Evolutionary conservation across 192 early-diverging fungal genomes (phyloP), one percentile per base, ranked within the genome.

Genomic region (Rhizophagus sp.): DNA sequence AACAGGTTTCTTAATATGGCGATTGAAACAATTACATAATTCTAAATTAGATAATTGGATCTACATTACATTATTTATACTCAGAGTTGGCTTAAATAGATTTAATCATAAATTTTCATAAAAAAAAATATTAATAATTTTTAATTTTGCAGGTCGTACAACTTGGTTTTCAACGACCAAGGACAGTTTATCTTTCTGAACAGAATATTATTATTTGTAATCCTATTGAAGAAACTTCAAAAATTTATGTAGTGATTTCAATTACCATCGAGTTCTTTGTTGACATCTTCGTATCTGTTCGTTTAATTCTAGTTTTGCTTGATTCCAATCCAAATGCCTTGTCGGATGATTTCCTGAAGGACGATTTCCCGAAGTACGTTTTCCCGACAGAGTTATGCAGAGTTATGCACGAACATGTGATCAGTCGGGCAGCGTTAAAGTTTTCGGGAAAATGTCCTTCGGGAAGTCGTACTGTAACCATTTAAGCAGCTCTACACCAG

Each of bases 251-350:
- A 74, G 3, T 17, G 24, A 44, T 9, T 17, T 50, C 19, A 17
- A 0, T 61, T 2, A 17, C 17, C 13, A 33, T 68, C 19, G 77
- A 79, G 9, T 36, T 67, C n/a, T 1, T 34, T 15, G 69, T 79
- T 61, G 65, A 79, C 34, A 15, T 79, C 2, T 79, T 1, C 19
- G 65, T 79, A 15, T 68, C 77, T 0, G 1, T n/a, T 3, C 22
- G 77, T 52, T 34, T 79, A 22, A 13, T 79, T 12, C 25, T 61
- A 69, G 30, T 79, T 10, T 10, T 79, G 0, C 9, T 2, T 9
- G 70, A 22, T 22, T 66, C 77, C 6, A 79, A 79, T 34, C 52
- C 0, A 3, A 69, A 79, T 79, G 65, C 77, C n/a, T n/a, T n/a
- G n/a, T n/a, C n/a, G n/a, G n/a, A n/a, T n/a, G n/a, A n/a, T n/a